phyloP scores from a whole-genome alignment of 2,329 filamentous ascomycete species.

The Trichophyton equinum region DNA sequence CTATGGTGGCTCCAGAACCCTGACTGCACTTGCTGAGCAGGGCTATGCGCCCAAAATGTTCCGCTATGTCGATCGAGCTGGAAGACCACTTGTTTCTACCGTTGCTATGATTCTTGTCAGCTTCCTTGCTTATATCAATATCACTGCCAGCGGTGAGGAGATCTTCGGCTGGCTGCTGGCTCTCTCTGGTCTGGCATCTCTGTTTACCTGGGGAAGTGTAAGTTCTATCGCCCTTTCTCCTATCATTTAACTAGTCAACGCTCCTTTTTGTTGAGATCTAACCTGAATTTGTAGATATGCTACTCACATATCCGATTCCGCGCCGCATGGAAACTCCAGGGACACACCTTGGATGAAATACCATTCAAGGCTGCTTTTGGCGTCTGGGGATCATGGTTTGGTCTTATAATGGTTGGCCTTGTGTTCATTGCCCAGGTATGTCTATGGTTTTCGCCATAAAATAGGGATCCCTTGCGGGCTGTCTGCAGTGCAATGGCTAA shows the following conservation, averaged over 20 bases:
- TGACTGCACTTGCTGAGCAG: constrained; percentile 41
- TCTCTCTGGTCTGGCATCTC: constrained; percentile 48
- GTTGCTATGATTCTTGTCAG: constrained; percentile 30
- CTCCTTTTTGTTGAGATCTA: neutral
- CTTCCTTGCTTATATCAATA: constrained; percentile 31
- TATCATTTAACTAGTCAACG: neutral
- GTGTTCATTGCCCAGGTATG: constrained; percentile 39
- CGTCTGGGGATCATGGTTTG: constrained; percentile 48
- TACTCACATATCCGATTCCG: constrained; percentile 58
- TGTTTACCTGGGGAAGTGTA: constrained; percentile 52
- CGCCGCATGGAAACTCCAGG: constrained; percentile 44
- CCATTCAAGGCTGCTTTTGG: constrained; percentile 49
- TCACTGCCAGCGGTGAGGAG: constrained; percentile 33
- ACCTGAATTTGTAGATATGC: constrained; percentile 35
- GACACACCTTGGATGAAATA: constrained; percentile 48
- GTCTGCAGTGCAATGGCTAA: neutral
- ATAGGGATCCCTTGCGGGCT: too few species aligned
- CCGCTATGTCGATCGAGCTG: constrained; percentile 34
- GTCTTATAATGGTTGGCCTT: constrained; percentile 42
- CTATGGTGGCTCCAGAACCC: constrained; percentile 45
- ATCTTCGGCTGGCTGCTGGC: constrained; percentile 55
- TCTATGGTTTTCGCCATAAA: too few species aligned
- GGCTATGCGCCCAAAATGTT: constrained; percentile 35
- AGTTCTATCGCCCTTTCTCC: constrained; percentile 1
- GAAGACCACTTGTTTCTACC: constrained; percentile 34